Conservation (phyloP, 2,329 filamentous ascomycete genomes). For the Nemania sp. region DNA sequence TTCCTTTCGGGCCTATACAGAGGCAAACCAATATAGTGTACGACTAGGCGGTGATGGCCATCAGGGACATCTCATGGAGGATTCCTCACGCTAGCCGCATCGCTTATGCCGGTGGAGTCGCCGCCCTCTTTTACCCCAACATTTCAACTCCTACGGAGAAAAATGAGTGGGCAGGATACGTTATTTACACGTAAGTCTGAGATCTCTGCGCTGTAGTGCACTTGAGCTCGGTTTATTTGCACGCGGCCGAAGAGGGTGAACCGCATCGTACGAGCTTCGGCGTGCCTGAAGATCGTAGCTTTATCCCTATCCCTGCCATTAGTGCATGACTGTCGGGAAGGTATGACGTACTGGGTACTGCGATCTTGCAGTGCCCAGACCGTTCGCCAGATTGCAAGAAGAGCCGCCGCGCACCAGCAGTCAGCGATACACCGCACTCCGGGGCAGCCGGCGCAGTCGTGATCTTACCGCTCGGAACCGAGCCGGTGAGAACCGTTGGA, state of each 20-base stretch:
- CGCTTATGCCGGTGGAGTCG: background rate
- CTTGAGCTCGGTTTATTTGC: slow-evolving; percentile 8
- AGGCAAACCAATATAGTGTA: background rate
- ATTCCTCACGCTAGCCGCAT: slow-evolving; percentile 7
- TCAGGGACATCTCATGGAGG: background rate
- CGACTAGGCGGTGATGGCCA: background rate
- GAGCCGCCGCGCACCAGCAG: too few species aligned
- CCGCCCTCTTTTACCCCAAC: background rate
- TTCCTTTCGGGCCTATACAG: background rate
- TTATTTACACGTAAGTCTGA: slow-evolving; percentile 15
- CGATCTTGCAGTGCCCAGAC: too few species aligned
- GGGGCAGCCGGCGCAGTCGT: too few species aligned
- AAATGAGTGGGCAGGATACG: slow-evolving; percentile 12
- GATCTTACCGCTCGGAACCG: too few species aligned
- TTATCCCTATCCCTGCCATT: too few species aligned
- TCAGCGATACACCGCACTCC: too few species aligned
- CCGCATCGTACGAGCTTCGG: slow-evolving; percentile 17
- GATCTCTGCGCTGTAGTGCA: background rate
- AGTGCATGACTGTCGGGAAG: too few species aligned
- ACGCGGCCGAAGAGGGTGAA: slow-evolving; percentile 5
- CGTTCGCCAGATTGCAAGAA: too few species aligned
- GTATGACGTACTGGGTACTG: too few species aligned
- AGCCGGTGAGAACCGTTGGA: too few species aligned
- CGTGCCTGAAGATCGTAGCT: background rate
- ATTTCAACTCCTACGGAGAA: background rate